These are phyloP conservation scores for Hortiboletus flavorubellus DNA, from an alignment of 768 basidiomycete species.

Conservation along the genomic window DNA sequence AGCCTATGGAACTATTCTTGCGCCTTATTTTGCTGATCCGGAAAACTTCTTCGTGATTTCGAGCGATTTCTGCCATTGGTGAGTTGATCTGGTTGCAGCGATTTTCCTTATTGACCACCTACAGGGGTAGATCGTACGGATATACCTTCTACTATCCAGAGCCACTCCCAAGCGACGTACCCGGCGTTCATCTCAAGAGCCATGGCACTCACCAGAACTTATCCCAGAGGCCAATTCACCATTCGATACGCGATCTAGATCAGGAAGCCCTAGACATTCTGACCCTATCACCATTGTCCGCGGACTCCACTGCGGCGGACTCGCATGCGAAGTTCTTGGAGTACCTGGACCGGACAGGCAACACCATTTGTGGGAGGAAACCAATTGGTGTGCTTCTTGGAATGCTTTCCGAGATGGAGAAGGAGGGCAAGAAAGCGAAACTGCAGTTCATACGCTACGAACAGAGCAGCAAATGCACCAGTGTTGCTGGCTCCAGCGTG, in stretches of 20 bases:
- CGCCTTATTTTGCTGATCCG: slow-evolving; percentile 72
- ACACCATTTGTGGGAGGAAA: slow-evolving; percentile 97
- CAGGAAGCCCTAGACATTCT: slow-evolving; percentile 80
- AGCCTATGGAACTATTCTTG: slow-evolving; percentile 66
- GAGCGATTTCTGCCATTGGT: slow-evolving; percentile 99
- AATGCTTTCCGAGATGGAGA: slow-evolving; percentile 60
- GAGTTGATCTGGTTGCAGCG: slow-evolving; percentile 17
- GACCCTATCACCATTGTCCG: slow-evolving; percentile 49
- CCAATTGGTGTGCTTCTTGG: slow-evolving; percentile 92
- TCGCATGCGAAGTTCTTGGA: slow-evolving; percentile 62
- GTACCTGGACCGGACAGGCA: slow-evolving; percentile 73
- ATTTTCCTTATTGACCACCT: not conserved
- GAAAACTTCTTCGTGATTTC: slow-evolving; percentile 90
- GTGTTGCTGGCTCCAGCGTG: slow-evolving; percentile 79
- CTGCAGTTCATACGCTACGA: slow-evolving; percentile 90
- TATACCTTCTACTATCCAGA: slow-evolving; percentile 87
- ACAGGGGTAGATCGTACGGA: slow-evolving; percentile 79
- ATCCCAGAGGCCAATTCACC: slow-evolving; percentile 63
- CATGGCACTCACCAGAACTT: slow-evolving; percentile 37
- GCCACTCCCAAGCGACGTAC: slow-evolving; percentile 43
- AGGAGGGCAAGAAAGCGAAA: slow-evolving; percentile 30
- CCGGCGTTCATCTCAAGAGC: slow-evolving; percentile 51
- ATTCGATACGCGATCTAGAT: slow-evolving; percentile 82
- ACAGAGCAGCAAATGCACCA: slow-evolving; percentile 79
- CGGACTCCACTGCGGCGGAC: slow-evolving; percentile 41